Evolutionary conservation across 2,329 filamentous ascomycete genomes (phyloP).

Genomic region (Dothistroma pini): DNA sequence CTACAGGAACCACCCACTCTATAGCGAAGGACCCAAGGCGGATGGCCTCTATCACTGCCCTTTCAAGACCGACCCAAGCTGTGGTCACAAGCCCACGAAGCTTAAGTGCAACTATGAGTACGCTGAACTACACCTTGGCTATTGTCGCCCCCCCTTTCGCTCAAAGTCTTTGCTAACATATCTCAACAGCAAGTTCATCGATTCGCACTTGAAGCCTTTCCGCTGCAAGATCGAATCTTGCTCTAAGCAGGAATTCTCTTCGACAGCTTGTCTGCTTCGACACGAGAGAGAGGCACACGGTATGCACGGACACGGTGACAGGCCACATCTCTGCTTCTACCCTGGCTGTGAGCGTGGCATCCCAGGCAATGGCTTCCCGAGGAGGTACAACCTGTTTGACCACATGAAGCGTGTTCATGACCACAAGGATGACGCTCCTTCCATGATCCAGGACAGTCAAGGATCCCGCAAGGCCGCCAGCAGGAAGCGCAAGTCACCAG

Average conservation of each 20-base stretch:
- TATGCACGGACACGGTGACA: constrained; percentile 90
- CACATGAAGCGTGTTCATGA: constrained; percentile 95
- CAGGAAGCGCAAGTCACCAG: constrained; percentile 31
- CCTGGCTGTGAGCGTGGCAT: constrained; percentile 80
- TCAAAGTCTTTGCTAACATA: constrained; percentile 8
- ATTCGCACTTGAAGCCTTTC: constrained; percentile 95
- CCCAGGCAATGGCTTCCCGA: constrained; percentile 82
- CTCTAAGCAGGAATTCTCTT: constrained; percentile 85
- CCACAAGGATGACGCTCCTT: constrained; percentile 40
- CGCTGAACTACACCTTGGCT: constrained; percentile 41
- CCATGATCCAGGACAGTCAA: constrained; percentile 10
- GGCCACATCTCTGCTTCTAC: constrained; percentile 86
- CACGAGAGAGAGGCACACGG: constrained; percentile 95
- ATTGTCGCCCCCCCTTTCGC: constrained; percentile 13
- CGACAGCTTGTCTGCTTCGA: constrained; percentile 87
- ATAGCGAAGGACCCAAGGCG: constrained; percentile 60
- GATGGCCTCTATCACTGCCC: constrained; percentile 95
- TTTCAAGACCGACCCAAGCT: constrained; percentile 64
- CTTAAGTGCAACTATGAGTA: constrained; percentile 99
- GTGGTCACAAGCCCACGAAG: constrained; percentile 89
- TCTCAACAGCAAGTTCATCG: constrained; percentile 80
- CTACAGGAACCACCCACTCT: constrained; percentile 58
- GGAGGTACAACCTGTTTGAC: constrained; percentile 92
- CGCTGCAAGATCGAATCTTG: constrained; percentile 84
- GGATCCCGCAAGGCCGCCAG: constrained; percentile 22